Evolutionary conservation across 805 yeast species (phyloP).

Genomic region (Wickerhamiella slavikovae): DNA sequence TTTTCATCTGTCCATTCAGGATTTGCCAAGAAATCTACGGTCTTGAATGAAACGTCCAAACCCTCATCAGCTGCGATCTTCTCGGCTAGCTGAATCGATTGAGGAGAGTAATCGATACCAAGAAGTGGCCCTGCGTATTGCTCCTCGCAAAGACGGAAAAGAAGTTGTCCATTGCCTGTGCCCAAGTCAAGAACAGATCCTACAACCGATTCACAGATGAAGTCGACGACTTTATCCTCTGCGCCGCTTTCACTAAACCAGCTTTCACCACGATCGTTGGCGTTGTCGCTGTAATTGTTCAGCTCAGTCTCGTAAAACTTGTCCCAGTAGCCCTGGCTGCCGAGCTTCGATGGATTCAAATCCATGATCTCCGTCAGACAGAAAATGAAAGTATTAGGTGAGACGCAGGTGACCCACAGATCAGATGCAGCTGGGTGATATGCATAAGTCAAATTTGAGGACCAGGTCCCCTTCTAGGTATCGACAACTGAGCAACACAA

Average conservation of each 20-base stretch:
- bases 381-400: background rate
- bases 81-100: slow-evolving; percentile 58
- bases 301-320: slow-evolving; percentile 59
- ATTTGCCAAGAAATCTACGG: slow-evolving; percentile 44
- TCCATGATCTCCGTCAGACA: slow-evolving; percentile 14
- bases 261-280: slow-evolving; percentile 79
- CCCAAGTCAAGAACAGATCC: slow-evolving; percentile 56
- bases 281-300: slow-evolving; percentile 47
- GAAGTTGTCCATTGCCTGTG: slow-evolving; percentile 86
- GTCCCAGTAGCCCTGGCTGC: slow-evolving; percentile 86
- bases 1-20: slow-evolving; percentile 21
- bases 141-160: slow-evolving; percentile 49
- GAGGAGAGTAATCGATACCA: slow-evolving; percentile 76
- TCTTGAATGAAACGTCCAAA: slow-evolving; percentile 27
- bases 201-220: slow-evolving; percentile 28
- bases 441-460: background rate
- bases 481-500: too few relatives aligned
- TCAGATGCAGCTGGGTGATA: background rate
- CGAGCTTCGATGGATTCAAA: slow-evolving; percentile 60
- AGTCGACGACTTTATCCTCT: slow-evolving; percentile 62
- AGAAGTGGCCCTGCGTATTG: slow-evolving; percentile 35
- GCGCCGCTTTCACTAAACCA: slow-evolving; percentile 97
- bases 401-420: background rate
- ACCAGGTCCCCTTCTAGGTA: background rate
- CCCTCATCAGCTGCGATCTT: slow-evolving; percentile 26